Conservation (phyloP, 2,329 filamentous ascomycete species). For the Talaromyces verruculosus region DNA sequence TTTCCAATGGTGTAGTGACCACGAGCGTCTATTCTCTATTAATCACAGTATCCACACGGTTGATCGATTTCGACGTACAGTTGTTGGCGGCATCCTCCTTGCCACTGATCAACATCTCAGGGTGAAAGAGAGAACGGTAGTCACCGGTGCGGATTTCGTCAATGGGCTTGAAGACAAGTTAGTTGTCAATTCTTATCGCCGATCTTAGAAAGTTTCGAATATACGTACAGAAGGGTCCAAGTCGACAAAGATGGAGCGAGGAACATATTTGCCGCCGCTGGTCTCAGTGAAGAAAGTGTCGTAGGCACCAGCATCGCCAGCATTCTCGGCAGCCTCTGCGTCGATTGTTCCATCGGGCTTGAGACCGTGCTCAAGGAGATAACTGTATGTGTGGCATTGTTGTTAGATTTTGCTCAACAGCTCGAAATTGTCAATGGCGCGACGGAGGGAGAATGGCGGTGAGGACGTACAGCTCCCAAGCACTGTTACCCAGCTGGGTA, state of each 20-base stretch:
- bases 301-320: slow-evolving; percentile 57
- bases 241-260: slow-evolving; percentile 67
- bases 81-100: slow-evolving; percentile 71
- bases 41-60: slow-evolving; percentile 20
- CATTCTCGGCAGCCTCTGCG: slow-evolving; percentile 52
- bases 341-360: slow-evolving; percentile 60
- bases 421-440: neutral
- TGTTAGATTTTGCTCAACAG: slow-evolving; percentile 1
- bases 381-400: slow-evolving; percentile 44
- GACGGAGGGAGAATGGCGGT: slow-evolving; percentile 31
- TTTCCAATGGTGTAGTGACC: slow-evolving; percentile 70
- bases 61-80: slow-evolving; percentile 45
- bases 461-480: slow-evolving; percentile 64
- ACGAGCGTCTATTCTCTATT: slow-evolving; percentile 55
- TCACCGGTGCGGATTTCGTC: slow-evolving; percentile 65
- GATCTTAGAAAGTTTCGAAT: neutral
- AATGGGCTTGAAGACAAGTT: slow-evolving; percentile 51
- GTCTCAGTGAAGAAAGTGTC: slow-evolving; percentile 69
- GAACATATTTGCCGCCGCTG: slow-evolving; percentile 64
- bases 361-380: slow-evolving; percentile 66
- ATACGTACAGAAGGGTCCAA: slow-evolving; percentile 60
- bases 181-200: slow-evolving; percentile 12
- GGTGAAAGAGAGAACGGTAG: slow-evolving; percentile 65
- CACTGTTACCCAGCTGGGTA: slow-evolving; percentile 66
- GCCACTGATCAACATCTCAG: slow-evolving; percentile 64